A percentile compares a stretch with the other conserved stretches of the same genome.
Evolutionary conservation across 2,329 filamentous ascomycete genomes (phyloP).

Genomic region (Neonectria faginata): DNA sequence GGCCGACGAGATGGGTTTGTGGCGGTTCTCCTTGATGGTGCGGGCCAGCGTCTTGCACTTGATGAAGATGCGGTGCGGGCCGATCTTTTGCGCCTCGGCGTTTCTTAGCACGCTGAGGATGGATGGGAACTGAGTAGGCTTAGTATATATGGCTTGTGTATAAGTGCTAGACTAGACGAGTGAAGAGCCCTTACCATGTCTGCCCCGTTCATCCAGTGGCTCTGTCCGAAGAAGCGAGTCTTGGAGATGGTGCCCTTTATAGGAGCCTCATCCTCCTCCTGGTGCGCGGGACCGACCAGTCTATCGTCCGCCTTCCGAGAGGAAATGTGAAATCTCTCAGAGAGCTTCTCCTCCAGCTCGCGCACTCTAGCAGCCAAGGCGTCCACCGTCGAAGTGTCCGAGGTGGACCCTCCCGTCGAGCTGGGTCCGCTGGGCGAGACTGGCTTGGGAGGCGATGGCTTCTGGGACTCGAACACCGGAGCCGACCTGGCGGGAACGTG

Average conservation of each 20-base stretch:
- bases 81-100: constrained; percentile 44
- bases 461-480: constrained; percentile 22
- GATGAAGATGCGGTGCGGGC: constrained; percentile 49
- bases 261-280: constrained; percentile 30
- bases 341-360: constrained; percentile 58
- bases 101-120: constrained; percentile 45
- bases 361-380: constrained; percentile 54
- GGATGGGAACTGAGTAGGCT: constrained; percentile 45
- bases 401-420: constrained; percentile 44
- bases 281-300: constrained; percentile 9
- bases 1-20: constrained; percentile 50
- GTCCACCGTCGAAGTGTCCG: constrained; percentile 45
- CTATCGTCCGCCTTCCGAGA: constrained; percentile 31
- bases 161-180: constrained; percentile 1
- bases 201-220: constrained; percentile 62
- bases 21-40: constrained; percentile 56
- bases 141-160: not conserved
- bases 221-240: constrained; percentile 60
- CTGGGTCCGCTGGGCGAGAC: constrained; percentile 43
- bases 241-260: constrained; percentile 55
- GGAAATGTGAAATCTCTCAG: constrained; percentile 43
- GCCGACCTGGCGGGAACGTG: constrained; percentile 39
- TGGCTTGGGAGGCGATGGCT: constrained; percentile 8
- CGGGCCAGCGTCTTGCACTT: constrained; percentile 57
- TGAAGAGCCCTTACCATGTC: constrained; percentile 52